Evolutionary conservation across 805 yeast genomes (phyloP), one percentile per base, ranked within the genome.

Genomic region (Danielia oregonensis): DNA sequence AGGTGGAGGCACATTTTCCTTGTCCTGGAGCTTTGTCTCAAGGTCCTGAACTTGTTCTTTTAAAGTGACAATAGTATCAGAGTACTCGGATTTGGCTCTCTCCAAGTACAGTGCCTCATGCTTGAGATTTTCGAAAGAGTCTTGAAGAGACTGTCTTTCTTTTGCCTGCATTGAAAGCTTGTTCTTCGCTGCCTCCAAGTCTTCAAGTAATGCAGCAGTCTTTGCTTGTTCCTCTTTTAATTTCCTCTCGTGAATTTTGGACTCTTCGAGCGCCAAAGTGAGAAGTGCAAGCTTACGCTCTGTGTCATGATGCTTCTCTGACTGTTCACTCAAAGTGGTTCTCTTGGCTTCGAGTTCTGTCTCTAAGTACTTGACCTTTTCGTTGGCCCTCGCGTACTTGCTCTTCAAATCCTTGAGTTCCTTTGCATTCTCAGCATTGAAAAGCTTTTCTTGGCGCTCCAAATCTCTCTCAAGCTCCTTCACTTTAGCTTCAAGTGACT

Each of bases 1-100:
- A 21, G 27, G 31, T 4, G 48, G 67, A 2, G 68, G 64, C n/a
- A 54, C 39, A 33, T 66, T 65, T 38, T 66, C 70, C 39, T 61
- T 64, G 23, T 63, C 59, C n/a, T 43, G 48, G 6, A 51, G 40
- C 27, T 42, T 40, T 18, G 36, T 24, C 27, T 57, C 54, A 17
- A 63, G 46, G 4, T 39, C 44, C 9, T 41, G 33, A 2, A 63
- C 32, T 17, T 55, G 48, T 9, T 49, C 42, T 10, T 48, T 54
- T 29, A 63, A 47, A 2, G 43, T 43, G 28, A 50, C 37, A 6
- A 63, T 55, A 26, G 57, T 54, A 13, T 49, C 51, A 2, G 61
- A 45, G 37, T 57, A 61, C 23, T 58, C 61, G 2, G 42, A 27
- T 19, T 56, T 59, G 4, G 57, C 46, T 25, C 40, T 45, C 9